phyloP scores from a whole-genome alignment of 2,329 filamentous ascomycete species.

The Claviceps sorghi region DNA sequence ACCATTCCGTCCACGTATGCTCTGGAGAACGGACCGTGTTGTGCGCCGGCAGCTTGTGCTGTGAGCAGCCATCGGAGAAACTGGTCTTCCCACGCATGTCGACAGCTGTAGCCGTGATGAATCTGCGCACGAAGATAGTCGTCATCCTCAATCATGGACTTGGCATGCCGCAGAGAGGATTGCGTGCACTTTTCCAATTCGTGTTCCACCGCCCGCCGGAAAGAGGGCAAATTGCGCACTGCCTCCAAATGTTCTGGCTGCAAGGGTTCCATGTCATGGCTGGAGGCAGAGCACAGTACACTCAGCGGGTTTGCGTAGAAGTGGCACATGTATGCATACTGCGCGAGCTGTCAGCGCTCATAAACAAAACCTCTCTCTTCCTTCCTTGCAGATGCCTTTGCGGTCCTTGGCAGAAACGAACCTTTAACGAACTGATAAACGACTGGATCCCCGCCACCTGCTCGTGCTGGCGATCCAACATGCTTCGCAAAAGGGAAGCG shows the following conservation, averaged over 20 bases:
- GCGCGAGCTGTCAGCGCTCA: not conserved
- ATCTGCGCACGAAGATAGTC: conserved; percentile 34
- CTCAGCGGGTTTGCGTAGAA: conserved; percentile 68
- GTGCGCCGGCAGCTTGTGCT: conserved; percentile 22
- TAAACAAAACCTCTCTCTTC: not conserved
- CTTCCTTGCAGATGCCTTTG: too few relatives aligned
- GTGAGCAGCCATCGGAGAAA: conserved; percentile 37
- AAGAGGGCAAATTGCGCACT: conserved; percentile 54
- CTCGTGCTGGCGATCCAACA: conserved; percentile 60
- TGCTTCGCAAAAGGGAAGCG: conserved; percentile 42
- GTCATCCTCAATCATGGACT: conserved; percentile 45
- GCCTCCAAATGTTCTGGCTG: conserved; percentile 51
- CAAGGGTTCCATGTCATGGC: conserved; percentile 19
- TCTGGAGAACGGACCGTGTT: conserved; percentile 29
- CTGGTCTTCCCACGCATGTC: conserved; percentile 24
- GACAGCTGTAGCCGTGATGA: conserved; percentile 14
- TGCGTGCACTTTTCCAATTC: conserved; percentile 28
- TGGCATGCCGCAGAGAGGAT: conserved; percentile 27
- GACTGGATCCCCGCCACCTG: conserved; percentile 63
- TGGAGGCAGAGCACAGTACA: conserved; percentile 35
- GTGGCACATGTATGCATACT: conserved; percentile 78
- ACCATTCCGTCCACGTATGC: conserved; percentile 49
- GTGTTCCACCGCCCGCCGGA: conserved; percentile 39
- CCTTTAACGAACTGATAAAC: conserved; percentile 56
- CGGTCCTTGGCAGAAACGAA: conserved; percentile 18